Evolutionary conservation across 139 green algal species (phyloP), one percentile per base, ranked within the genome.

Genomic region (Chlorella vulgaris): DNA sequence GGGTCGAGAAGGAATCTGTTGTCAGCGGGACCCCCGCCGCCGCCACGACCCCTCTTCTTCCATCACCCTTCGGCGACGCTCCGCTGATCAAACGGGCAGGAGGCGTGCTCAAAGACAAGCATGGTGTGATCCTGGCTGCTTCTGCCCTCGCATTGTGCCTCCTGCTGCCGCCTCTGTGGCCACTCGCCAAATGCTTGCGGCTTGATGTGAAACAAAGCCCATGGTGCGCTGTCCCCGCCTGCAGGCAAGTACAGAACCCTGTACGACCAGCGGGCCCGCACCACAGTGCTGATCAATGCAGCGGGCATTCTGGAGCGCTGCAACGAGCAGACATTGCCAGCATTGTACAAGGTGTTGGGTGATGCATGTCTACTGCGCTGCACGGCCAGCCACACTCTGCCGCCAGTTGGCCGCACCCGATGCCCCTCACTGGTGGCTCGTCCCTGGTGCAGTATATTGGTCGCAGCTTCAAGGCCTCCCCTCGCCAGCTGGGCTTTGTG

Each of bases 281-380:
- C 81, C 26, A 86, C 81, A 3, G 81, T 86, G 61, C 74, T 86
- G 0, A 74, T 86, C 39, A 83, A 79, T 24, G 15, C 63, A 19
- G 81, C 81, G 0, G 81, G 81, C 62, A 67, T 86, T 2, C 67
- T 86, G 62, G 81, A 86, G 47, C 60, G 81, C 43, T 82, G 76
- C 68, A 86, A 86, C 63, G 81, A 86, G 47, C 74, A 83, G 70
- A 86, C 81, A 15, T 61, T 86, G 81, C 81, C 81, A 7, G 81
- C 81, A 7, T 33, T 86, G 21, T 73, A 74, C 76, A 63, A 65
- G 55, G 55, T 65, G 13, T 55, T 55, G 47, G 47, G 47, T 10
- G 47, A 55, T n/a, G n/a, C n/a, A n/a, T n/a, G n/a, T n/a, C n/a
- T n/a, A n/a, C n/a, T n/a, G n/a, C n/a, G n/a, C n/a, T n/a, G n/a